Conservation (phyloP, 768 basidiomycete genomes). For the Lactarius hengduanensis region DNA sequence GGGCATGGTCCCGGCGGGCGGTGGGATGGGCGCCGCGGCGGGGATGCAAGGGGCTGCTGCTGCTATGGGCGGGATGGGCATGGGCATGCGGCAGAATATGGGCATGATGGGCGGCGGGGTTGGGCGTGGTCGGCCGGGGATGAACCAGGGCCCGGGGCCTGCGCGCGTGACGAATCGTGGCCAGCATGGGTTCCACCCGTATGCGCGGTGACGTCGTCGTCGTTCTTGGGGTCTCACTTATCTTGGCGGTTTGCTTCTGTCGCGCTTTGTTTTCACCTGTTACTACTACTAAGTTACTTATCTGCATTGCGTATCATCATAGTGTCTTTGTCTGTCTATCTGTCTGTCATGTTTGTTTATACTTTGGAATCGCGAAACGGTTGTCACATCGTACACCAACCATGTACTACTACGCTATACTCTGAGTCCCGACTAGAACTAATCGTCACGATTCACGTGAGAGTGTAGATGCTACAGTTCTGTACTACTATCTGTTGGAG, state of each 20-base stretch:
- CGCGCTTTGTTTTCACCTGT: background rate
- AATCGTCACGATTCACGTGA: background rate
- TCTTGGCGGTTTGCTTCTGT: background rate
- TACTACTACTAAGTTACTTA: background rate
- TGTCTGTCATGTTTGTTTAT: background rate
- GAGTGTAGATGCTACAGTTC: background rate
- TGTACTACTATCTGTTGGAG: background rate
- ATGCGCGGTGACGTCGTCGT: constrained; percentile 53
- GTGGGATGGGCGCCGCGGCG: constrained; percentile 26
- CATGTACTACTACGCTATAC: background rate
- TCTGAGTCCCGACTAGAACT: background rate
- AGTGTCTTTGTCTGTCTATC: background rate
- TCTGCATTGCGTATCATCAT: background rate
- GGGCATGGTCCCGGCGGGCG: constrained; percentile 35
- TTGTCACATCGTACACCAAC: background rate
- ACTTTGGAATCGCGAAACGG: background rate
- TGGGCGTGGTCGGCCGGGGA: constrained; percentile 58
- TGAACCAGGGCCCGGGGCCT: constrained; percentile 52
- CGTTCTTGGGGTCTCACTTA: background rate
- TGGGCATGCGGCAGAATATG: constrained; percentile 37
- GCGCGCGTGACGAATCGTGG: constrained; percentile 61
- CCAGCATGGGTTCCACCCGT: constrained; percentile 82
- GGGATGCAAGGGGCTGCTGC: background rate
- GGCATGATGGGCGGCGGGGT: constrained; percentile 40
- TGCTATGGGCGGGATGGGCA: constrained; percentile 35